These are phyloP conservation scores for Curvularia eragrostidis DNA, from an alignment of 2,329 filamentous ascomycete genomes.

Conservation along the genomic window DNA sequence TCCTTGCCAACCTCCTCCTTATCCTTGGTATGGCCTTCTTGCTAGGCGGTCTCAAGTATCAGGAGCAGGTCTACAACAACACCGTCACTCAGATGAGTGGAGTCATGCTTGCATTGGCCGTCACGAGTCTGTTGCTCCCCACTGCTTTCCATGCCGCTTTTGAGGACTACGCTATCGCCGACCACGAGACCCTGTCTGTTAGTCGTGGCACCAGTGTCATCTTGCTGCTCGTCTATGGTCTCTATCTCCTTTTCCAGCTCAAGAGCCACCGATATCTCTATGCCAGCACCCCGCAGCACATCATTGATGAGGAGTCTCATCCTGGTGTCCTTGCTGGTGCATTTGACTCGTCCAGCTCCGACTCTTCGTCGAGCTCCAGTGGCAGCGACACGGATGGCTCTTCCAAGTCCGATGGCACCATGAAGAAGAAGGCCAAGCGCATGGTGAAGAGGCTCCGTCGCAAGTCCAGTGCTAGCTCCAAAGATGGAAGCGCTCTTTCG, in stretches of 20 bases:
- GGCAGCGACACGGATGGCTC: slow-evolving; percentile 70
- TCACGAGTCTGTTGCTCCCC: slow-evolving; percentile 86
- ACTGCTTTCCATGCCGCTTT: slow-evolving; percentile 95
- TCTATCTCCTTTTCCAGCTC: slow-evolving; percentile 89
- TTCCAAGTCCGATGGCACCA: slow-evolving; percentile 70
- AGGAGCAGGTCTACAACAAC: slow-evolving; percentile 94
- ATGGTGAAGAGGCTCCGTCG: slow-evolving; percentile 75
- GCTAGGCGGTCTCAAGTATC: slow-evolving; percentile 81
- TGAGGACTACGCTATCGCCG: slow-evolving; percentile 65
- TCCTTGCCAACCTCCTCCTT: slow-evolving; percentile 84
- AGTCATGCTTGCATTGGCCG: slow-evolving; percentile 86
- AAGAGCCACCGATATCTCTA: slow-evolving; percentile 94
- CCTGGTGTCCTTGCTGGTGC: slow-evolving; percentile 84
- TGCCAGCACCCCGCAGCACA: slow-evolving; percentile 86
- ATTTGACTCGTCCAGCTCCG: slow-evolving; percentile 72
- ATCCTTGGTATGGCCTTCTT: slow-evolving; percentile 94
- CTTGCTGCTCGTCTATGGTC: slow-evolving; percentile 77
- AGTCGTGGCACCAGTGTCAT: slow-evolving; percentile 90
- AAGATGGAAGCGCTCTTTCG: slow-evolving; percentile 61
- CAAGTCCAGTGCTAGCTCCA: slow-evolving; percentile 77
- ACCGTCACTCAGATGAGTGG: slow-evolving; percentile 97
- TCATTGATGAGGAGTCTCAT: slow-evolving; percentile 89
- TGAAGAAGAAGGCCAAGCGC: slow-evolving; percentile 75
- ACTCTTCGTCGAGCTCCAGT: slow-evolving; percentile 55
- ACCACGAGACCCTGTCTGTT: slow-evolving; percentile 77